Evolutionary conservation across 352 stramenopile genomes (phyloP), one percentile per base, ranked within the genome.

Genomic region (Pythium scleroteichum): DNA sequence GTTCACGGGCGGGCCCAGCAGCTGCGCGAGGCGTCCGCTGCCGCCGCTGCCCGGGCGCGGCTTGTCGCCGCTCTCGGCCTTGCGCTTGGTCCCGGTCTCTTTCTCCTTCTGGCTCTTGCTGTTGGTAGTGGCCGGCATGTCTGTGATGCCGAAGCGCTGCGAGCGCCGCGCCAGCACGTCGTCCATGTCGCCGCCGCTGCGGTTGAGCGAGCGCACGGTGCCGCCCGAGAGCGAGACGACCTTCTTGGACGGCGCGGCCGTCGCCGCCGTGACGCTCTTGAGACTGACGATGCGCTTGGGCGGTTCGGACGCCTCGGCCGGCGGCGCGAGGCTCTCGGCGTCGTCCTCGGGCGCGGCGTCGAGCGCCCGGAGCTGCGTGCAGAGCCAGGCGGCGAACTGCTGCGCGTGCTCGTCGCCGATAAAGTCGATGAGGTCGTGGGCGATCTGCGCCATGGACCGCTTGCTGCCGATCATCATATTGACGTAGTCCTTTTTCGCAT

Each of bases 391-490:
- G 63, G 85, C 85, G 24, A 92, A 91, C 52, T 85, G 72, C 53
- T 89, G 71, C 22, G 85, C 79, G 6, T 81, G 78, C 49, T 94
- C 85, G 24, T 90, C 82, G 22, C 85, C 85, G 59, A 94, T 91
- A 33, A 94, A 94, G 57, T 94, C 82, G 46, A 90, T 73, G 39
- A 94, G 78, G 66, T 92, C 85, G 64, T 85, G 68, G 13, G 78
- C 74, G 67, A 94, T 92, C 71, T 92, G 82, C 59, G 71, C 75
- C 82, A 94, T 90, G 50, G 76, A 87, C 68, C 92, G 92, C 75
- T 91, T 90, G 75, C 92, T 94, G 71, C 77, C 72, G 59, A 94
- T 84, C 85, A 94, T 91, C 26, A 90, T 79, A 58, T 90, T 78
- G 48, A 94, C 82, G 65, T 90, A 94, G 73, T 94, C 82, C 83